Percentiles rank a stretch among this genome's conserved stretches.
These are phyloP conservation scores for Russula lepida DNA, from an alignment of 768 basidiomycete genomes.

Conservation along the genomic window DNA sequence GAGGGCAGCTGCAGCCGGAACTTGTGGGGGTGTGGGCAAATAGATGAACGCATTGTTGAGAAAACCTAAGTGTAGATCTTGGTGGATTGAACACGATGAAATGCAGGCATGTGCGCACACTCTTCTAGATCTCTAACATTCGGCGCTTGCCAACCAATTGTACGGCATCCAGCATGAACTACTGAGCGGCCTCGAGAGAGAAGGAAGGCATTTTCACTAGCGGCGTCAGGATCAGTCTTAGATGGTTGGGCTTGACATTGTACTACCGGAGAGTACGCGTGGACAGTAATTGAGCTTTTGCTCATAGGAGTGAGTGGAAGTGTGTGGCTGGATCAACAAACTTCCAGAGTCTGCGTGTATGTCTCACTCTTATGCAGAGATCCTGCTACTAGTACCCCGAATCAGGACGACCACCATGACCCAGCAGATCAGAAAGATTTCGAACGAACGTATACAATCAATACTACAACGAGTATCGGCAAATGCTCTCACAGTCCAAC, in stretches of 20 bases:
- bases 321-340: no score
- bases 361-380: no score
- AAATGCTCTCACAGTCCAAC: not conserved
- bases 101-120: not conserved
- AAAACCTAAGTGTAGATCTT: not conserved
- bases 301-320: not conserved
- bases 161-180: constrained; percentile 4
- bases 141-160: not conserved
- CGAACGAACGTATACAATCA: no score
- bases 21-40: not conserved
- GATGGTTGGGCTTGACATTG: not conserved
- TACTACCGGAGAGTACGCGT: not conserved
- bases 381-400: no score
- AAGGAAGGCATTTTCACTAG: not conserved
- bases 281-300: not conserved
- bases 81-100: not conserved
- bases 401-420: no score
- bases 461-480: not conserved
- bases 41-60: constrained; percentile 7
- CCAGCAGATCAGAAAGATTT: no score
- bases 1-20: not conserved
- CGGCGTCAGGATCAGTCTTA: not conserved
- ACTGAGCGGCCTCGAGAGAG: constrained; percentile 3
- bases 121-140: not conserved
- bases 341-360: no score